Conservation (phyloP, 1,284 basidiomycete species). For the Cryptococcus depauperatus region DNA sequence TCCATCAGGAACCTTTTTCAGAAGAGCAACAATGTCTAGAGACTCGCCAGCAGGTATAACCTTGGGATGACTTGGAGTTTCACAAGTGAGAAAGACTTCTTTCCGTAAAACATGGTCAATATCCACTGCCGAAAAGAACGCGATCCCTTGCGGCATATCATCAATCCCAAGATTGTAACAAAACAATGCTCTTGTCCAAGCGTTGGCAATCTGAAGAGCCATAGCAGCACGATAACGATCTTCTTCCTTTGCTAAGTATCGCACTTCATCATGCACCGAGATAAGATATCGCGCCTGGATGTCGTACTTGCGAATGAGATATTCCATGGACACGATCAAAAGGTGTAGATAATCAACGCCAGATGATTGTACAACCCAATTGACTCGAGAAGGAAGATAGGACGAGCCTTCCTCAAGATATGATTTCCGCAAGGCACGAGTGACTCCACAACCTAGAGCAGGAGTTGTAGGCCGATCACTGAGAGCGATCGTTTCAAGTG, state of each 20-base stretch:
- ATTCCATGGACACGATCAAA: slow-evolving; percentile 89
- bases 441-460: slow-evolving; percentile 88
- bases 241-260: slow-evolving; percentile 81
- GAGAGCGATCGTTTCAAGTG: slow-evolving; percentile 88
- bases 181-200: slow-evolving; percentile 91
- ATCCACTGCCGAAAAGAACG: slow-evolving; percentile 96
- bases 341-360: slow-evolving; percentile 98
- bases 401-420: slow-evolving; percentile 61
- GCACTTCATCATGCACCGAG: slow-evolving; percentile 94
- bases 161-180: slow-evolving; percentile 91
- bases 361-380: slow-evolving; percentile 98
- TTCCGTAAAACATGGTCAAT: slow-evolving; percentile 86
- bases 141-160: slow-evolving; percentile 85
- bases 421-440: slow-evolving; percentile 79
- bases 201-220: slow-evolving; percentile 91
- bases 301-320: slow-evolving; percentile 70
- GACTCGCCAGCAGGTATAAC: slow-evolving; percentile 80
- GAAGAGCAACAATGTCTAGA: slow-evolving; percentile 61
- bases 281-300: slow-evolving; percentile 91
- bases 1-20: slow-evolving; percentile 53
- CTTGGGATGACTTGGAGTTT: slow-evolving; percentile 82
- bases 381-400: slow-evolving; percentile 94
- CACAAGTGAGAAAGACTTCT: slow-evolving; percentile 91
- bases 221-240: slow-evolving; percentile 82
- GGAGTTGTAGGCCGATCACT: slow-evolving; percentile 84